Evolutionary conservation across 345 rosid species (phyloP), one percentile per base, ranked within the genome.

Genomic region (Heritiera fomes): DNA sequence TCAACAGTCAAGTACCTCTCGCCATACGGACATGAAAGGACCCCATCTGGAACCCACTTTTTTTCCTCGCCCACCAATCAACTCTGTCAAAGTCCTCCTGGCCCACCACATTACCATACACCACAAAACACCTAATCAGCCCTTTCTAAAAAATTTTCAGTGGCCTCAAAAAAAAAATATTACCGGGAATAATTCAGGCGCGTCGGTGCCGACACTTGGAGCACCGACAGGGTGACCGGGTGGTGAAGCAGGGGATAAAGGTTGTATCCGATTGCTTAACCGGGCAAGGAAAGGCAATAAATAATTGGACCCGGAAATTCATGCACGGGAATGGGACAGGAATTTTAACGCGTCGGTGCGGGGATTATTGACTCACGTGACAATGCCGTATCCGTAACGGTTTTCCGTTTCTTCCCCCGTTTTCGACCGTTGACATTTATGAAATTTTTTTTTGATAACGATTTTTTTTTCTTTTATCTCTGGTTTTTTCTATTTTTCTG

Each of bases 181-280:
- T 70, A 82, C 86, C 85, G 87, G 86, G 17, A 73, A 66, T 73
- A 68, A 75, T 66, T 78, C 80, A 76, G 52, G 84, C 80, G 83
- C 78, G 90, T 88, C 89, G 87, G 90, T 86, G 90, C 90, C 87
- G 86, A 88, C 90, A 86, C 53, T 4, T 0, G 0, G 6, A 0
- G 1, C 80, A 81, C 87, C 88, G 88, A 87, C 90, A 79, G 76
- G 5, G 5, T 8, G 0, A 88, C 86, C 65, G 85, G 85, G 41
- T 70, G 75, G 47, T 23, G 28, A 23, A 64, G 23, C 43, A 65
- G 79, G 77, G 72, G 46, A 34, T 59, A n/a, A 11, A 53, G 28
- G 64, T 58, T 65, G 60, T 41, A 49, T 8, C 47, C 9, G 2
- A 71, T 49, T 74, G 1, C 18, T 58, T 71, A 28, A 83, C 84